Evolutionary conservation across 306 rosid species (phyloP).

Genomic region (Prunus dulcis): DNA sequence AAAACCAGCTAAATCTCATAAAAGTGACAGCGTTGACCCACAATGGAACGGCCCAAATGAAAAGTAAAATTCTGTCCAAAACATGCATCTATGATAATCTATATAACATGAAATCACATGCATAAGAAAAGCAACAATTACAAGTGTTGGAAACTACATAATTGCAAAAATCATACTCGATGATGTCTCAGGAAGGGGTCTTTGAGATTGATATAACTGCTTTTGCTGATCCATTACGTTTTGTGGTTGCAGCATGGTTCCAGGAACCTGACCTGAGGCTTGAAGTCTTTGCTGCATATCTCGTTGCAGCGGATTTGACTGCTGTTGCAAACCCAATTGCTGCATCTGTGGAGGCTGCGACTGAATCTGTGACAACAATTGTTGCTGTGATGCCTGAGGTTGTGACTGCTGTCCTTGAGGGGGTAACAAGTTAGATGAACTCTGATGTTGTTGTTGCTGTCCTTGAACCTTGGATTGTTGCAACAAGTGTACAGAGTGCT

Average conservation of each 20-base stretch:
- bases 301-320: conserved; percentile 59
- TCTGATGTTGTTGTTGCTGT: conserved; percentile 71
- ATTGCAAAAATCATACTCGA: conserved; percentile 48
- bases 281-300: conserved; percentile 85
- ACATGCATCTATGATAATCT: neutral
- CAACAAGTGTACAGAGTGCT: conserved; percentile 63
- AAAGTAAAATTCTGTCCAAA: neutral
- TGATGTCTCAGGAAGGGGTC: conserved; percentile 72
- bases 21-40: neutral
- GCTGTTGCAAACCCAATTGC: conserved; percentile 72
- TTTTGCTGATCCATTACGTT: conserved; percentile 76
- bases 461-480: conserved; percentile 66
- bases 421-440: conserved; percentile 48
- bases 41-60: neutral
- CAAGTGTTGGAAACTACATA: conserved; percentile 7
- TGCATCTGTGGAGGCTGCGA: conserved; percentile 78
- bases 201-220: conserved; percentile 74
- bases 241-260: conserved; percentile 69
- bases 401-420: conserved; percentile 71
- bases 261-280: conserved; percentile 49
- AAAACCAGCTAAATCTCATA: no score
- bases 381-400: conserved; percentile 67
- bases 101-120: neutral
- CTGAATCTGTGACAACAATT: conserved; percentile 67
- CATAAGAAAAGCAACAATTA: neutral